Evolutionary conservation across 2,329 filamentous ascomycete genomes (phyloP), one percentile per base, ranked within the genome.

Genomic region (Calonectria fujianensis): DNA sequence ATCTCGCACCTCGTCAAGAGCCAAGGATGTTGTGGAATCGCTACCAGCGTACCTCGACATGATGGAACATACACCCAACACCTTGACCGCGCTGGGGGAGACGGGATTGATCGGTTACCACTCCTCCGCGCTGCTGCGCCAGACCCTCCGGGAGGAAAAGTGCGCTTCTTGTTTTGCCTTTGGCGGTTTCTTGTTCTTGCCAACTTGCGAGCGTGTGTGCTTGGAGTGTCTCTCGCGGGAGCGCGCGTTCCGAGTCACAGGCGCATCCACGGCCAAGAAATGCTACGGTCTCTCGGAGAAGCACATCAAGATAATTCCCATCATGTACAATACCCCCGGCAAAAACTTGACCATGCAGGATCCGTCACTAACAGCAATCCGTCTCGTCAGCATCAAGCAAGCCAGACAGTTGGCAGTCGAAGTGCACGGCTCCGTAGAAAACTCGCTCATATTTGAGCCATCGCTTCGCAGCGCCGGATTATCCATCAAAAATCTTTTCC

Each of bases 31-130:
- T 0, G 75, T 82, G 4, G 75, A 80, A 24, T 59, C 71, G 4
- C 81, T 84, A 4, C 78, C 83, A 0, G 77, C 85, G 8, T 82
- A 84, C 32, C 87, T 83, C 84, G 83, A 86, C 32, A 79, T 85
- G 48, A 85, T 86, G 45, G 85, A 86, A 75, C 88, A 82, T 52
- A 81, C 79, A 5, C 81, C 79, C 24, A 31, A 68, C 13, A 51
- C 75, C 14, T 52, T 83, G 35, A 48, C 52, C 1, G 80, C 77
- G 0, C 52, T 82, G 31, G 73, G 65, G 4, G 67, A 72, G 20
- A 79, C 78, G 5, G 29, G 51, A 3, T 69, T 81, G 1, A 37
- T 82, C 7, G 32, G 24, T 9, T 39, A 59, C n/a, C 76, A 82
- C 50, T 72, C 78, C 3, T 24, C 24, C 16, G 1, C 3, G 9